These are phyloP conservation scores for Calonectria hongkongensis DNA, from an alignment of 2,329 filamentous ascomycete species.

Conservation along the genomic window DNA sequence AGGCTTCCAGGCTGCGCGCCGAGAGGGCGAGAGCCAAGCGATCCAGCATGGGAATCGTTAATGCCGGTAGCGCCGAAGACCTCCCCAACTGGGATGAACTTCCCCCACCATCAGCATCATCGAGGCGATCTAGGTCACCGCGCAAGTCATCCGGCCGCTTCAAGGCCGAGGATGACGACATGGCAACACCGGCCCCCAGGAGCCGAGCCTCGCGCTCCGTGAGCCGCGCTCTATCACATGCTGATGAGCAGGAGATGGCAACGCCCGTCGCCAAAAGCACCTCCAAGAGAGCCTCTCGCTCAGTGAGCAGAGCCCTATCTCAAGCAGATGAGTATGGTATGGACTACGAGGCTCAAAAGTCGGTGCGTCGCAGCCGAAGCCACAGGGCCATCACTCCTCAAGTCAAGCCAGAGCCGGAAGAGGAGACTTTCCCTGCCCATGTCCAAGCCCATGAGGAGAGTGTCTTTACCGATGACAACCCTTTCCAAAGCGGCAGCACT, in stretches of 20 bases:
- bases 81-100: conserved; percentile 76
- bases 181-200: conserved; percentile 58
- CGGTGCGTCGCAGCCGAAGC: conserved; percentile 69
- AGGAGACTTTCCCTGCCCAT: conserved; percentile 47
- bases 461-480: conserved; percentile 92
- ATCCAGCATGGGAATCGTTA: conserved; percentile 88
- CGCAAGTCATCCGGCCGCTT: conserved; percentile 72
- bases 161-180: conserved; percentile 71
- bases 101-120: conserved; percentile 68
- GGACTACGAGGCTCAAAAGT: conserved; percentile 61
- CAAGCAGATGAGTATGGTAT: conserved; percentile 69
- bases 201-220: conserved; percentile 72
- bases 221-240: conserved; percentile 72
- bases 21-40: conserved; percentile 87
- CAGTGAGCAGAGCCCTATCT: conserved; percentile 72
- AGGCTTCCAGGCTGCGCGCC: conserved; percentile 84
- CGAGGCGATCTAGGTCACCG: conserved; percentile 72
- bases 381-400: conserved; percentile 72
- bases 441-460: conserved; percentile 69
- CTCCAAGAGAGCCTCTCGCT: conserved; percentile 73
- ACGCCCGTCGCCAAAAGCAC: conserved; percentile 65
- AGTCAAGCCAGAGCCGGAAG: conserved; percentile 73
- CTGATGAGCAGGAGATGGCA: conserved; percentile 65
- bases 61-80: conserved; percentile 80
- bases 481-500: conserved; percentile 90